These are phyloP conservation scores for Candida patagonica DNA, from an alignment of 805 yeast genomes.

Conservation along the genomic window DNA sequence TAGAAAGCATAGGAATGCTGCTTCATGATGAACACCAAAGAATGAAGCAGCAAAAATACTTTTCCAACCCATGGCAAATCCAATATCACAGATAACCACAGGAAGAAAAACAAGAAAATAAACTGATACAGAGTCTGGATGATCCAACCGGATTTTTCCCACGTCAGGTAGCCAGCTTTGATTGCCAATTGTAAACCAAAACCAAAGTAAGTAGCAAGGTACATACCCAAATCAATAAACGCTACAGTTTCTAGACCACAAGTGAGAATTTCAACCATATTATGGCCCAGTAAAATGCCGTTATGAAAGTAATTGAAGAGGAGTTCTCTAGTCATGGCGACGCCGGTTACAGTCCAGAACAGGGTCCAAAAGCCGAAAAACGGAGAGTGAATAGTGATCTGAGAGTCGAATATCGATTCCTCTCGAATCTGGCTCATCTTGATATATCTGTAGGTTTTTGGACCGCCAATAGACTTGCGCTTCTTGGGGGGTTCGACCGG, in stretches of 20 bases:
- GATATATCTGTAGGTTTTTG: constrained; percentile 14
- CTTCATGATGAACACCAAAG: constrained; percentile 84
- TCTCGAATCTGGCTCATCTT: constrained; percentile 17
- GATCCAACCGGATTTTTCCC: constrained; percentile 60
- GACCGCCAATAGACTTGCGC: not conserved
- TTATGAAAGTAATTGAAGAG: constrained; percentile 42
- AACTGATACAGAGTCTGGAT: constrained; percentile 53
- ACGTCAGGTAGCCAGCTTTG: constrained; percentile 36
- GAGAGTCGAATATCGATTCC: constrained; percentile 23
- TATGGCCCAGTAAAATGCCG: constrained; percentile 40
- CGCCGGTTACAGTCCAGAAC: constrained; percentile 25
- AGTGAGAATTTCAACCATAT: constrained; percentile 48
- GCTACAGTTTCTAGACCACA: constrained; percentile 61
- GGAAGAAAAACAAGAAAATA: constrained; percentile 41
- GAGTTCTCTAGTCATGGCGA: constrained; percentile 33
- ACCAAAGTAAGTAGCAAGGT: constrained; percentile 52
- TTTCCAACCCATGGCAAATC: constrained; percentile 84
- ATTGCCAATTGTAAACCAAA: constrained; percentile 51
- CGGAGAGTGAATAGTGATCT: constrained; percentile 21
- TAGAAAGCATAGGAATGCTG: constrained; percentile 89
- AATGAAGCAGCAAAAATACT: constrained; percentile 75
- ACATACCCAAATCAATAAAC: constrained; percentile 66
- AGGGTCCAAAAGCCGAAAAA: constrained; percentile 78
- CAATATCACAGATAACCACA: constrained; percentile 45
- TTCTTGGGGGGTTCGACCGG: not conserved